Evolutionary conservation across 495 filamentous ascomycete species (phyloP), one percentile per base, ranked within the genome.

Genomic region (Tetracladium marchalianum): DNA sequence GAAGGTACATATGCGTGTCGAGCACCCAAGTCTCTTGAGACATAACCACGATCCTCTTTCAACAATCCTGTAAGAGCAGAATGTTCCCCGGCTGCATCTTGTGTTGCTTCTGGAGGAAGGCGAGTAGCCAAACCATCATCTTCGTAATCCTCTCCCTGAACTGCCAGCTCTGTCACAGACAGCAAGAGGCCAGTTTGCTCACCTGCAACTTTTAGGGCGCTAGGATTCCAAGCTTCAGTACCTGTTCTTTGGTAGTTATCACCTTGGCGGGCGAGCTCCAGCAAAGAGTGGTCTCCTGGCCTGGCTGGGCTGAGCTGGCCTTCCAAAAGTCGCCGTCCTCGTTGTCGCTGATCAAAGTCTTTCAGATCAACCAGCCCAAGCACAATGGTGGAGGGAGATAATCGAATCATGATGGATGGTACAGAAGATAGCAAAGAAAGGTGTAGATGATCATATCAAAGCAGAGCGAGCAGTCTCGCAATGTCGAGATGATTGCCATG

Each of bases 341-440:
- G 34, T 22, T 64, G 62, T 31, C 70, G 69, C 6, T 59, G 49
- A 12, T 69, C 65, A 16, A 65, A 64, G 35, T 74, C 68, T 51
- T 63, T 62, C 24, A 84, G 54, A 55, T 84, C 80, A 11, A 66
- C 59, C 31, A 71, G 67, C 24, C 68, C 70, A 34, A 82, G 56
- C 7, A 62, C 60, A 53, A 84, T 71, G 31, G 66, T 60, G 0
- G 76, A 78, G 10, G 72, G 70, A 33, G 61, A 58, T 18, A 71
- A 59, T 49, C 78, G 72, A 39, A 84, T 62, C 80, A 82, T 82
- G 44, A 11, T 56, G 31, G 16, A n/a, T 15, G 33, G 8, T 16
- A 6, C n/a, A 5, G 15, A 38, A 36, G 47, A 39, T 19, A 47
- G 52, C 31, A 49, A 47, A 49, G 32, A 39, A 34, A 16, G 46